Conservation (phyloP, 257 asterid genomes). For the Penstemon newberryi region DNA sequence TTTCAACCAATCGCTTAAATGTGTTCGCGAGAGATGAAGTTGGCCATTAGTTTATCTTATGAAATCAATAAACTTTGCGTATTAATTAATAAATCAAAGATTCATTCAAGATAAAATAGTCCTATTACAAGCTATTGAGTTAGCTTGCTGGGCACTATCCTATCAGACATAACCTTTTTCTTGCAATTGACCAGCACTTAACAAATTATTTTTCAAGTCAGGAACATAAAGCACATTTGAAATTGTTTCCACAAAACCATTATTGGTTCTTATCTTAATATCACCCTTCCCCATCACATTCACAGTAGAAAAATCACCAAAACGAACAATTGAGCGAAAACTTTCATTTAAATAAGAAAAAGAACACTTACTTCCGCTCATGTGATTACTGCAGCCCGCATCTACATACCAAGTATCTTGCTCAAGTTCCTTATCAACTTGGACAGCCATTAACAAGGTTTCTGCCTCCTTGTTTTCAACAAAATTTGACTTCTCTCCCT, state of each 20-base stretch:
- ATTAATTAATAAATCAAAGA: too few relatives aligned
- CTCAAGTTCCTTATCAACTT: not conserved
- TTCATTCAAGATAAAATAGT: too few relatives aligned
- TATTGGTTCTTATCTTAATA: constrained; percentile 2
- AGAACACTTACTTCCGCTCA: not conserved
- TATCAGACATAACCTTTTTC: constrained; percentile 19
- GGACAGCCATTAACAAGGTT: constrained; percentile 16
- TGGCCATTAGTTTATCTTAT: too few relatives aligned
- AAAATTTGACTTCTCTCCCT: constrained; percentile 12
- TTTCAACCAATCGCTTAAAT: too few relatives aligned
- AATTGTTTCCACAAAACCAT: not conserved
- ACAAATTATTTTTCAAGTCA: constrained; percentile 11
- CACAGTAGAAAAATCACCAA: constrained; percentile 21
- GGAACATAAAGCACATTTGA: constrained; percentile 17
- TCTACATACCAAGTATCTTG: constrained; percentile 24
- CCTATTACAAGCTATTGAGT: too few relatives aligned
- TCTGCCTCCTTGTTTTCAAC: constrained; percentile 5
- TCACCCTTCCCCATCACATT: constrained; percentile 14
- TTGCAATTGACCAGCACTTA: constrained; percentile 5
- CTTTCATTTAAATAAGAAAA: constrained; percentile 17
- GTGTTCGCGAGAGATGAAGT: too few relatives aligned
- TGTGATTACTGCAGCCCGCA: constrained; percentile 16
- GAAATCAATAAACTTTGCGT: too few relatives aligned
- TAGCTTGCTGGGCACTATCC: too few relatives aligned
- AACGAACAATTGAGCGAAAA: not conserved